Percentiles rank a stretch among this genome's conserved stretches.
Conservation (phyloP, 495 filamentous ascomycete genomes). For the Lepidopterella palustris region DNA sequence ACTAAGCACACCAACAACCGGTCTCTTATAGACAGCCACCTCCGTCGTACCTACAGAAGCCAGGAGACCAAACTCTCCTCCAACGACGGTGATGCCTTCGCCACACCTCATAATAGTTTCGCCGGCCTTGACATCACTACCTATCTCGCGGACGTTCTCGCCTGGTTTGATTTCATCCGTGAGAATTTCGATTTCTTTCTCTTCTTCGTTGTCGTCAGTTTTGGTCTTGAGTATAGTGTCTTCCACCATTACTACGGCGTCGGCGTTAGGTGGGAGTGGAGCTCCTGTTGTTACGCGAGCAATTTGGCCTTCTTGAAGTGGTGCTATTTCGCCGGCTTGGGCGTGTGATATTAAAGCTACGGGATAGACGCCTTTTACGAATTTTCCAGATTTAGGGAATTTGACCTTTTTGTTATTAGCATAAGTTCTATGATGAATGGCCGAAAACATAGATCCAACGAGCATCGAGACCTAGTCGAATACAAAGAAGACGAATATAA, state of each 20-base stretch:
- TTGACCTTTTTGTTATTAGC: background rate
- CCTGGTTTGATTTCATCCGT: constrained; percentile 65
- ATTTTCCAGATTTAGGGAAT: constrained; percentile 22
- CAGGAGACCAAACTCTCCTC: constrained; percentile 84
- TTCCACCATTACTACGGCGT: constrained; percentile 95
- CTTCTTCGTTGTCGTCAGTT: constrained; percentile 76
- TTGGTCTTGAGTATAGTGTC: constrained; percentile 68
- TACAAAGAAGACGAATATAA: too few species aligned
- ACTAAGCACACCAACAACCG: constrained; percentile 78
- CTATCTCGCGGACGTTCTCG: constrained; percentile 87
- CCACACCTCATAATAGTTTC: constrained; percentile 66
- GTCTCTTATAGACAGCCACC: constrained; percentile 70
- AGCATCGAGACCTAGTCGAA: too few species aligned
- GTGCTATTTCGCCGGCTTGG: constrained; percentile 51
- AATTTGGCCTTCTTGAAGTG: constrained; percentile 65
- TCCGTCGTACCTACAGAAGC: constrained; percentile 72
- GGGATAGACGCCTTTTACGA: constrained; percentile 67
- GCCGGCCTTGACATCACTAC: constrained; percentile 72
- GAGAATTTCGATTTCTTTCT: constrained; percentile 78
- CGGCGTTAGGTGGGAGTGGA: constrained; percentile 80
- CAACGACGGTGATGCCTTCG: constrained; percentile 70
- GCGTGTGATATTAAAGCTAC: constrained; percentile 86
- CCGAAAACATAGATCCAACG: too few species aligned
- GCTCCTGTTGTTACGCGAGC: constrained; percentile 92
- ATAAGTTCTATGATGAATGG: background rate